A percentile compares a stretch with the other conserved stretches of the same genome.
Evolutionary conservation across 129 eudicot genomes (phyloP).

Genomic region (Flaveria bidentis): DNA sequence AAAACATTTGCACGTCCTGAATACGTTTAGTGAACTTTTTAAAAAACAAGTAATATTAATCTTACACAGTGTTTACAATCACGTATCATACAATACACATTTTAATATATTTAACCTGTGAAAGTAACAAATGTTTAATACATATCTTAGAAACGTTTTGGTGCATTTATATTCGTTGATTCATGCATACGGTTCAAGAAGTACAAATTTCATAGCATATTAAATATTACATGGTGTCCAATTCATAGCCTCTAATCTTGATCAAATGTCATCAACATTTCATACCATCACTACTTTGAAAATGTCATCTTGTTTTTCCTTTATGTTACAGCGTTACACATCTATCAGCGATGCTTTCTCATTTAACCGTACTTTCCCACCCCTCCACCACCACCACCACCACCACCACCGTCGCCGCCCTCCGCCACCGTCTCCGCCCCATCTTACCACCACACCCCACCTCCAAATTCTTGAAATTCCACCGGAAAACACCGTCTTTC

Average conservation of each 20-base stretch:
- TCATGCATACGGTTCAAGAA: too few relatives aligned
- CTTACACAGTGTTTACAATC: too few relatives aligned
- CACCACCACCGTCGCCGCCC: conserved; percentile 29
- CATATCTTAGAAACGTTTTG: too few relatives aligned
- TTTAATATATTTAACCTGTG: too few relatives aligned
- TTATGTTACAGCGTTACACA: too few relatives aligned
- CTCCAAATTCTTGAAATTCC: conserved; percentile 26
- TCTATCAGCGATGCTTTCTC: conserved; percentile 46
- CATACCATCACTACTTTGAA: neutral
- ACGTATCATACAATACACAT: too few relatives aligned
- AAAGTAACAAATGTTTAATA: too few relatives aligned
- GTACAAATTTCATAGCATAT: neutral
- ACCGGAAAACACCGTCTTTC: conserved; percentile 11
- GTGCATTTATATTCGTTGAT: too few relatives aligned
- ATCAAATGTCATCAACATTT: neutral
- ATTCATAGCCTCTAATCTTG: neutral
- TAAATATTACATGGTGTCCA: neutral
- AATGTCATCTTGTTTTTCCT: too few relatives aligned
- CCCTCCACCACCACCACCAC: conserved; percentile 33
- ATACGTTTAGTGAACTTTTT: too few relatives aligned
- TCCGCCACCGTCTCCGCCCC: conserved; percentile 37
- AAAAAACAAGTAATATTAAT: too few relatives aligned
- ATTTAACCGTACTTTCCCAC: conserved; percentile 21
- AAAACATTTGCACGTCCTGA: too few relatives aligned
- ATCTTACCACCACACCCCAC: conserved; percentile 37